Evolutionary conservation across 768 basidiomycete species (phyloP).

Genomic region (Agaricus subrufescens): DNA sequence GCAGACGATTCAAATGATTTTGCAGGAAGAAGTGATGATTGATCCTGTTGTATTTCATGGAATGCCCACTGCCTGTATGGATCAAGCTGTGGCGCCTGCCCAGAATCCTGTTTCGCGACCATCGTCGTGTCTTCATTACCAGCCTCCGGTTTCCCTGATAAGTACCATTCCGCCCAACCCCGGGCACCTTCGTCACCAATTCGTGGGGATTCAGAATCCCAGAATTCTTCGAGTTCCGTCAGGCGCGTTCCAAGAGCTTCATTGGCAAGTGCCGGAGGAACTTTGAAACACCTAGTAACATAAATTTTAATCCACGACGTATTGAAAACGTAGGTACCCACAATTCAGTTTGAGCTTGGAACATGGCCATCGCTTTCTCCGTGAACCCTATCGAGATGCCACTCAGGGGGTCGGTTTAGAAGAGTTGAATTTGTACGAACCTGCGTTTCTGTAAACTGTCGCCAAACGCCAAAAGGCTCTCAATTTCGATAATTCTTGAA

Average conservation of each 20-base stretch:
- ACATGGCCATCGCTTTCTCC: conserved; percentile 72
- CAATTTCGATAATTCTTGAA: conserved; percentile 49
- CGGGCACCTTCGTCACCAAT: conserved; percentile 59
- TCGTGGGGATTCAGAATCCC: conserved; percentile 82
- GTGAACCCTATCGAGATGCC: conserved; percentile 46
- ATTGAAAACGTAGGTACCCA: conserved; percentile 29
- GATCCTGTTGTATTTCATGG: conserved; percentile 51
- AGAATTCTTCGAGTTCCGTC: conserved; percentile 69
- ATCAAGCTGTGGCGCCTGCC: conserved; percentile 36
- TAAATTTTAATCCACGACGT: not conserved
- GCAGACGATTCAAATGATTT: conserved; percentile 47
- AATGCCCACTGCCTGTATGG: conserved; percentile 65
- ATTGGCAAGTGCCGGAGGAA: conserved; percentile 41
- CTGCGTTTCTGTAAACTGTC: conserved; percentile 59
- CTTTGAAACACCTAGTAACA: conserved; percentile 48
- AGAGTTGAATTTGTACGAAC: conserved; percentile 27
- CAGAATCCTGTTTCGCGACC: conserved; percentile 7
- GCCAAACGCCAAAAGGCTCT: conserved; percentile 71
- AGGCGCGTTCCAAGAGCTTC: conserved; percentile 45
- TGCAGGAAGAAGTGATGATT: conserved; percentile 37
- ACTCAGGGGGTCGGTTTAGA: conserved; percentile 6
- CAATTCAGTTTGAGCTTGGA: conserved; percentile 84
- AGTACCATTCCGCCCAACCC: conserved; percentile 68
- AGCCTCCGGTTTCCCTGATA: conserved; percentile 35
- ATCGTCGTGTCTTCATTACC: not conserved